Evolutionary conservation across 768 basidiomycete species (phyloP).

Genomic region (Tulasnella sp.): DNA sequence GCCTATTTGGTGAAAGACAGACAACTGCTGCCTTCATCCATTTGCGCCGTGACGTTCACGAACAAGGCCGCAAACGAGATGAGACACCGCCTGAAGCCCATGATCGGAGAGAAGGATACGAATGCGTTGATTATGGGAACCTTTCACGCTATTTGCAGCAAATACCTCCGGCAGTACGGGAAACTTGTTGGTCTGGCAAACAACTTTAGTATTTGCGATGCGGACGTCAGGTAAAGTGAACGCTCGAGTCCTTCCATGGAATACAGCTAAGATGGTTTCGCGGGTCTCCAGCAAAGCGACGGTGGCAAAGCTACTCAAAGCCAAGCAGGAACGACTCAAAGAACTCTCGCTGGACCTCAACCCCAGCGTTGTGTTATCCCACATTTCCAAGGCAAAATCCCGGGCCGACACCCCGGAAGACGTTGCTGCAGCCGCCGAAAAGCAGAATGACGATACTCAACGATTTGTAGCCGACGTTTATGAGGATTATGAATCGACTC

Average conservation of each 20-base stretch:
- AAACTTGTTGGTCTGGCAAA: conserved; percentile 53
- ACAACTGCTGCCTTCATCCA: conserved; percentile 50
- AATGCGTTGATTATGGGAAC: conserved; percentile 55
- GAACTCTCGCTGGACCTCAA: conserved; percentile 48
- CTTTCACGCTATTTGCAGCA: conserved; percentile 67
- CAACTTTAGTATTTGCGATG: conserved; percentile 81
- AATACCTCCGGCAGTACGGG: conserved; percentile 60
- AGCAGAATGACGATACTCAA: conserved; percentile 29
- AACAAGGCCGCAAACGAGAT: conserved; percentile 90
- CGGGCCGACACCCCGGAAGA: conserved; percentile 56
- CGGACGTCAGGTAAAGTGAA: conserved; percentile 63
- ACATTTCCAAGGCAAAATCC: conserved; percentile 69
- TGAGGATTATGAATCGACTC: conserved; percentile 58
- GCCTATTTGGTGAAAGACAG: conserved; percentile 60
- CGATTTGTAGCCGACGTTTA: conserved; percentile 50
- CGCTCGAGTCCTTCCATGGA: conserved; percentile 24
- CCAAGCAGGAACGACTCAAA: conserved; percentile 43
- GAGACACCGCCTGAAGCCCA: conserved; percentile 60
- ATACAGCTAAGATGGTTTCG: neutral
- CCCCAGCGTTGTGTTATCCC: conserved; percentile 51
- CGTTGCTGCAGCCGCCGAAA: conserved; percentile 37
- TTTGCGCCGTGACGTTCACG: conserved; percentile 83
- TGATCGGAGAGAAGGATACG: conserved; percentile 61
- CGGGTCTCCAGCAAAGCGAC: conserved; percentile 58
- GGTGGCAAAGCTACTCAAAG: conserved; percentile 55